Conservation (phyloP, 2,329 filamentous ascomycete genomes). For the Septoria petroselini region DNA sequence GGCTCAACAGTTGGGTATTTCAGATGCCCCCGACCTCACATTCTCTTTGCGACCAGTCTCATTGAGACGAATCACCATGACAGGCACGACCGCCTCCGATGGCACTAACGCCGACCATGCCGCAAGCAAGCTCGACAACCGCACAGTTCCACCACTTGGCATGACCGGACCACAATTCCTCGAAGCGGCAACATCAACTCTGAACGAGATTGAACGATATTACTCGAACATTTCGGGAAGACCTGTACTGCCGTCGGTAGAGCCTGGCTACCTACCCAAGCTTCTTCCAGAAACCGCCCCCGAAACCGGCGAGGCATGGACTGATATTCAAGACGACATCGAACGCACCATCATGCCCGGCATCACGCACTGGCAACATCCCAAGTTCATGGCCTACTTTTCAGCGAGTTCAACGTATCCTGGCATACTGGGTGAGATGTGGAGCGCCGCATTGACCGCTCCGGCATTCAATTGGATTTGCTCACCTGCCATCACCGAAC, state of each 20-base stretch:
- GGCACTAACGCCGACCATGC: slow-evolving; percentile 9
- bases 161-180: slow-evolving; percentile 83
- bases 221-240: slow-evolving; percentile 70
- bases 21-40: too few relatives aligned
- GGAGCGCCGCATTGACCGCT: slow-evolving; percentile 80
- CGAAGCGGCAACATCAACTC: slow-evolving; percentile 69
- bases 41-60: too few relatives aligned
- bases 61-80: slow-evolving; percentile 2
- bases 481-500: slow-evolving; percentile 83
- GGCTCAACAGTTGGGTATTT: too few relatives aligned
- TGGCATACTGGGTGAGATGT: slow-evolving; percentile 86
- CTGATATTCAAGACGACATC: slow-evolving; percentile 76
- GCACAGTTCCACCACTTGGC: slow-evolving; percentile 37
- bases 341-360: slow-evolving; percentile 85
- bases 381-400: slow-evolving; percentile 96
- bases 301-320: slow-evolving; percentile 68
- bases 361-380: slow-evolving; percentile 90
- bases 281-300: slow-evolving; percentile 69
- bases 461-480: slow-evolving; percentile 98
- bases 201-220: slow-evolving; percentile 84
- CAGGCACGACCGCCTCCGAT: slow-evolving; percentile 3
- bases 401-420: slow-evolving; percentile 79
- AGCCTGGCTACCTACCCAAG: slow-evolving; percentile 80
- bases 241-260: slow-evolving; percentile 71
- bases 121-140: slow-evolving; percentile 25